Evolutionary conservation across 2,329 filamentous ascomycete species (phyloP), one percentile per base, ranked within the genome.

Genomic region (Pezicula radicicola): DNA sequence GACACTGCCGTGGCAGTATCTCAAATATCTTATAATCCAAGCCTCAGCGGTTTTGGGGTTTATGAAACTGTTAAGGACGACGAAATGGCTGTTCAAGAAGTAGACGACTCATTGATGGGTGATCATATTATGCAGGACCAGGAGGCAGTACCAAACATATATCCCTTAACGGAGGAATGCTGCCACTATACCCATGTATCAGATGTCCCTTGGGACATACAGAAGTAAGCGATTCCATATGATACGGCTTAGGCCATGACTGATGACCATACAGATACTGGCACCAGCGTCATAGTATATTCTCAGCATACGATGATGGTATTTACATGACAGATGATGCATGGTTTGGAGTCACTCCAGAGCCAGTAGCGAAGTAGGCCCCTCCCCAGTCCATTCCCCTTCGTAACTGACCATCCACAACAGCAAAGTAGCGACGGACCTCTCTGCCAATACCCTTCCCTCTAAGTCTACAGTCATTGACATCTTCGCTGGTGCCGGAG

Each of bases 291-390:
- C 86, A 94, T 68, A 87, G 85, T 48, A 89, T 99, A 59, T 99
- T 96, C 72, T 86, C 87, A 15, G 80, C 80, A 61, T 99, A 97
- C 67, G 87, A 97, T 67, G 80, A 92, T 53, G 93, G 91, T 50
- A 81, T 99, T 59, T 87, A 85, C 76, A 84, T 99, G 78, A 99
- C 95, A 0, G 86, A 96, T 67, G 87, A 93, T 71, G 88, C 91
- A 49, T 99, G 94, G 94, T 99, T 94, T 68, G 94, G 92, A 50
- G 92, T 97, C 7, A 99, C 95, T 0, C 92, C 94, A 13, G 93
- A 99, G 69, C 88, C 89, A 4, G 83, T 99, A 27, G 94, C 94
- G 54, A 84, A 79, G 89, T 94, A 75, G 63, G 77, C 72, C 30
- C 46, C 33, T 43, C 21, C 21, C n/a, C 10, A 18, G 45, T 51